phyloP scores from a whole-genome alignment of 805 yeast species.

The Torulaspora franciscae region DNA sequence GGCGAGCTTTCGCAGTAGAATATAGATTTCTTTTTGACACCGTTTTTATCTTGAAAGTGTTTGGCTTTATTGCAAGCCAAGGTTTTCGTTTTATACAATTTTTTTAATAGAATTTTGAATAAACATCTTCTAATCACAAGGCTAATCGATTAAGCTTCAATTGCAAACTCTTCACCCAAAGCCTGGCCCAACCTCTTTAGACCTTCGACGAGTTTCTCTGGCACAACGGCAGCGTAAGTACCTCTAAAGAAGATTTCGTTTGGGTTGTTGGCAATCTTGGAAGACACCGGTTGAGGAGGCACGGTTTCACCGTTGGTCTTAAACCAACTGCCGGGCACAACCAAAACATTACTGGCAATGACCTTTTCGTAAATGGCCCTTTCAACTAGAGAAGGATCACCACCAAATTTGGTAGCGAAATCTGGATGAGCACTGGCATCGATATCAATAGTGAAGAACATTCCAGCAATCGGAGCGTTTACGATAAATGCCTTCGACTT shows the following conservation, averaged over 20 bases:
- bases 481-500: constrained; percentile 31
- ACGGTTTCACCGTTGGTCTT: constrained; percentile 49
- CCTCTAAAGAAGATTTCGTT: constrained; percentile 71
- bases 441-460: constrained; percentile 72
- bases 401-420: constrained; percentile 49
- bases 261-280: constrained; percentile 40
- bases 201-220: constrained; percentile 57
- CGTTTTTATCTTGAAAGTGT: not conserved
- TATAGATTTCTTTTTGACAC: not conserved
- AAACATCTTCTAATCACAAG: not conserved
- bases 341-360: constrained; percentile 55
- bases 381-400: constrained; percentile 63
- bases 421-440: constrained; percentile 81
- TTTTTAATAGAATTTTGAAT: not conserved
- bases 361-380: constrained; percentile 56
- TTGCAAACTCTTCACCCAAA: constrained; percentile 46
- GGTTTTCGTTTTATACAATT: not conserved
- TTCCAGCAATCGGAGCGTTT: constrained; percentile 74
- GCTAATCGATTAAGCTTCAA: not conserved
- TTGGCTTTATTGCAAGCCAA: not conserved
- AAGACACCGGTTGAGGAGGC: constrained; percentile 53
- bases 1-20: not conserved
- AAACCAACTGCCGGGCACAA: constrained; percentile 86
- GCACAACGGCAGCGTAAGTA: constrained; percentile 79
- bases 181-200: constrained; percentile 65